A percentile compares a stretch with the other conserved stretches of the same genome.
These are phyloP conservation scores for Phialophora expanda DNA, from an alignment of 2,329 filamentous ascomycete species.

Conservation along the genomic window DNA sequence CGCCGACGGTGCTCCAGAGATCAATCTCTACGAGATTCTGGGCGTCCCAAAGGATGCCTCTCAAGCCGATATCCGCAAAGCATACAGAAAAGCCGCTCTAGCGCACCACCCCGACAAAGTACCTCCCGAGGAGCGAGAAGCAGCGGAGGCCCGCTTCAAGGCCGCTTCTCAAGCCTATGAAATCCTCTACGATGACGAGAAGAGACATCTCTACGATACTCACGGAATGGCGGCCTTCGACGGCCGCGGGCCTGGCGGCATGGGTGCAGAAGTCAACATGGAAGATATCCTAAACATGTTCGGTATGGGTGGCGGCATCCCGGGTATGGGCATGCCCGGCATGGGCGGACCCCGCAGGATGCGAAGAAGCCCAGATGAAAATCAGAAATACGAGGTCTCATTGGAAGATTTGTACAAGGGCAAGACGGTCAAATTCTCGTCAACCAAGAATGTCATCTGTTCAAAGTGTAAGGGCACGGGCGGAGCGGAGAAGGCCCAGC, in stretches of 20 bases:
- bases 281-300: conserved; percentile 77
- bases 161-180: conserved; percentile 92
- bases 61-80: conserved; percentile 56
- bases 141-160: conserved; percentile 92
- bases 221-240: conserved; percentile 98
- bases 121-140: conserved; percentile 78
- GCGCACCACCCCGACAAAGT: conserved; percentile 94
- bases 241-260: conserved; percentile 67
- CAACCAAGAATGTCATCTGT: conserved; percentile 92
- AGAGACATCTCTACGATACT: conserved; percentile 86
- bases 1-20: conserved; percentile 34
- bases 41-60: conserved; percentile 65
- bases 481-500: conserved; percentile 88
- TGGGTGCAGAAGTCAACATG: conserved; percentile 76
- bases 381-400: conserved; percentile 87
- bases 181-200: conserved; percentile 94
- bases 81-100: conserved; percentile 92
- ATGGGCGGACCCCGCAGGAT: conserved; percentile 62
- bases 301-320: conserved; percentile 61
- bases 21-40: conserved; percentile 40
- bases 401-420: conserved; percentile 97
- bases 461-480: conserved; percentile 84
- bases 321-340: conserved; percentile 60
- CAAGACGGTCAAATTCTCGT: conserved; percentile 95
- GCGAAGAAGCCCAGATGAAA: conserved; percentile 78